Evolutionary conservation across 2,329 filamentous ascomycete species (phyloP), one percentile per base, ranked within the genome.

Genomic region (Apiospora koreana): DNA sequence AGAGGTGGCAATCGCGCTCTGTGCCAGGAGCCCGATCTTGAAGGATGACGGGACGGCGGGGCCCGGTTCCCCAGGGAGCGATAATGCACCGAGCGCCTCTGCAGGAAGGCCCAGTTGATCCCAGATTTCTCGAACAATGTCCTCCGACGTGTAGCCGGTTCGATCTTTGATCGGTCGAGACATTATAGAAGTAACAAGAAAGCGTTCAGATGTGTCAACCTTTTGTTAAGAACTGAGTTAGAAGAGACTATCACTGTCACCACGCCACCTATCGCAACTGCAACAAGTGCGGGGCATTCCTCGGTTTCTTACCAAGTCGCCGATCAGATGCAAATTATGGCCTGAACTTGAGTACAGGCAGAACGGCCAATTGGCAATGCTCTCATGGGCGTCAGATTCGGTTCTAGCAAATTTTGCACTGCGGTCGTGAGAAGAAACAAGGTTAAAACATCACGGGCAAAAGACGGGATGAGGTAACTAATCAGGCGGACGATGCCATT

Each of bases 21-120:
- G 87, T 0, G 87, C 87, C 0, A 90, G 78, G 46, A 85, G 79
- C 0, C 82, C 85, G 18, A 89, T 82, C 70, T 87, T 88, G 80
- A 85, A 89, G 0, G 87, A 89, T 1, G 86, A 89, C 0, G 83
- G 82, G 1, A 82, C 76, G 3, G 78, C 79, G 5, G 79, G 76
- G 67, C 28, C 38, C 31, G 14, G 46, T 66, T 16, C n/a, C 2
- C 66, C 70, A 1, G 73, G 73, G 1, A 75, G 69, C n/a, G 66
- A 71, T 8, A 75, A 70, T 4, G 72, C 72, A 0, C 69, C 23
- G 25, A 75, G 72, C 10, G 73, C 73, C 8, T 69, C 65, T 1
- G 68, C 18, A 4, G 74, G 74, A 0, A 75, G 71, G 0, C 69
- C 73, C 3, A 75, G 73, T 14, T 72, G 70, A 7, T 43, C 45